Percentiles rank a stretch among this genome's conserved stretches.
phyloP scores from a whole-genome alignment of 1,139 yeast species.

The Magnusiomyces tetraspermus region DNA sequence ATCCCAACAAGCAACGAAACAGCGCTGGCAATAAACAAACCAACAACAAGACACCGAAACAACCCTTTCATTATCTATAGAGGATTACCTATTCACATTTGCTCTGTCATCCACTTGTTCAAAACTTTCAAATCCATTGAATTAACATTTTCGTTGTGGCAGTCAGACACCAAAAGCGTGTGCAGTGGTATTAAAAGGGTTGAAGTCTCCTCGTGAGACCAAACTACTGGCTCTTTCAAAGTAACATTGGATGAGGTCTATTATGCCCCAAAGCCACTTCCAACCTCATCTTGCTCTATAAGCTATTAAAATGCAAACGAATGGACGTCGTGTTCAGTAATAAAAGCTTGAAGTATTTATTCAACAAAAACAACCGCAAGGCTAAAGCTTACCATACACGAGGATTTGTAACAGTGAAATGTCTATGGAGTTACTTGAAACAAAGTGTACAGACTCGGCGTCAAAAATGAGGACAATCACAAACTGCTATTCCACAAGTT shows the following conservation, averaged over 20 bases:
- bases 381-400: too few species aligned
- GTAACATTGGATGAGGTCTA: neutral
- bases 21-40: too few species aligned
- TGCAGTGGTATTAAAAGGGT: neutral
- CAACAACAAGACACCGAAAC: too few species aligned
- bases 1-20: too few species aligned
- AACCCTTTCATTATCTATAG: neutral
- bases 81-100: neutral
- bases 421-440: neutral
- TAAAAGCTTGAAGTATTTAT: too few species aligned
- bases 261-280: neutral
- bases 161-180: neutral
- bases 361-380: neutral
- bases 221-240: neutral
- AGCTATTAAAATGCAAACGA: neutral
- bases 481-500: too few species aligned
- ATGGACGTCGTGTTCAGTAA: neutral
- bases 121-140: neutral
- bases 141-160: neutral
- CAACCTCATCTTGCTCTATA: neutral
- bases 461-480: too few species aligned
- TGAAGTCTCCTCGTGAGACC: neutral
- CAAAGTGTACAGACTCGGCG: too few species aligned
- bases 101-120: neutral
- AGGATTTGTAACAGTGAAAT: neutral